Percentiles rank a stretch among this genome's conserved stretches.
phyloP scores from a whole-genome alignment of 192 early-diverging fungal genomes.

The Linnemannia zychae region DNA sequence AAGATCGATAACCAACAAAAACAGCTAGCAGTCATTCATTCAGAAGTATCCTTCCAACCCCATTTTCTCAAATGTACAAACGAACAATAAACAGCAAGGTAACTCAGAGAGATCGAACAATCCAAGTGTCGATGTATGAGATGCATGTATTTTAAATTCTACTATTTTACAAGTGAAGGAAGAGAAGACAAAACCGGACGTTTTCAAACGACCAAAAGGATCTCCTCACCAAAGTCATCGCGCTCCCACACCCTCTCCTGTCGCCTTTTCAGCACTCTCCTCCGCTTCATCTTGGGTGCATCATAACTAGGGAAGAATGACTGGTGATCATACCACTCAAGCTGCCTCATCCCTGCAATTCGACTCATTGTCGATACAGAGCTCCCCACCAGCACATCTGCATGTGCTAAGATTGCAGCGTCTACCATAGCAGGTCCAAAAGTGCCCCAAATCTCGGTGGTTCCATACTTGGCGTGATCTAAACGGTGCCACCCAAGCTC shows the following conservation, averaged over 20 bases:
- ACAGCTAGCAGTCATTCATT: too few relatives aligned
- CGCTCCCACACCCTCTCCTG: not conserved
- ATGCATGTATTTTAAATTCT: too few relatives aligned
- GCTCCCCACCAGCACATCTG: slow-evolving; percentile 41
- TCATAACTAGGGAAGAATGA: slow-evolving; percentile 9
- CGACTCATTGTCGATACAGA: slow-evolving; percentile 21
- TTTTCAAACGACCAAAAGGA: too few relatives aligned
- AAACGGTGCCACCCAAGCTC: slow-evolving; percentile 39
- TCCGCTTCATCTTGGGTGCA: not conserved
- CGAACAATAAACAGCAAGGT: not conserved
- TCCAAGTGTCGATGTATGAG: too few relatives aligned
- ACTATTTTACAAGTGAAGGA: too few relatives aligned
- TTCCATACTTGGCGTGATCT: slow-evolving; percentile 31
- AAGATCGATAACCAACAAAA: too few relatives aligned
- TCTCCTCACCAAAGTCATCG: not conserved
- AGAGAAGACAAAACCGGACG: too few relatives aligned
- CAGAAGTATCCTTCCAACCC: too few relatives aligned
- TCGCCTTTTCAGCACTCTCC: not conserved
- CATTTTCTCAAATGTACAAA: not conserved
- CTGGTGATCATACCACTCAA: slow-evolving; percentile 23
- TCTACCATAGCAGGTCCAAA: slow-evolving; percentile 43
- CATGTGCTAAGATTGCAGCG: slow-evolving; percentile 41
- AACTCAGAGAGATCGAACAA: not conserved
- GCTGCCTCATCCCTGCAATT: slow-evolving; percentile 25
- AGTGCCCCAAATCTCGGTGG: slow-evolving; percentile 14